These are phyloP conservation scores for Stemphylium lycopersici DNA, from an alignment of 2,329 filamentous ascomycete genomes.

Conservation along the genomic window DNA sequence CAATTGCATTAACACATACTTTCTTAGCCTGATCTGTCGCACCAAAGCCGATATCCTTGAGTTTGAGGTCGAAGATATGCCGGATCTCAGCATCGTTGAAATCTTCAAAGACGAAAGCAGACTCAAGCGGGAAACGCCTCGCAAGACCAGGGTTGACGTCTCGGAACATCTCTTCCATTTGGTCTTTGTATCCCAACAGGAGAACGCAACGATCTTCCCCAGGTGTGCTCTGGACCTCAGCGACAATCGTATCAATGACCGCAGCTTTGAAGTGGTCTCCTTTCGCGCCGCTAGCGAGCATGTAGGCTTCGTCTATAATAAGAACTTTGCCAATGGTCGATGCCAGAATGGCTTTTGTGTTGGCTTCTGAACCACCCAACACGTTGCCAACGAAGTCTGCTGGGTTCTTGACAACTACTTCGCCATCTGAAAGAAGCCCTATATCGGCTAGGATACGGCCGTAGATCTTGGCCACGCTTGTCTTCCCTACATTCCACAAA, in stretches of 20 bases:
- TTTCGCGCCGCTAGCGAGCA: constrained; percentile 56
- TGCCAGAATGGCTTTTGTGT: constrained; percentile 74
- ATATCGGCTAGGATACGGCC: constrained; percentile 71
- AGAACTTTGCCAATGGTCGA: constrained; percentile 74
- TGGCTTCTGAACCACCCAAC: constrained; percentile 71
- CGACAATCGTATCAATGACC: constrained; percentile 76
- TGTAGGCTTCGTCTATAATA: constrained; percentile 81
- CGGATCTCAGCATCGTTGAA: constrained; percentile 65
- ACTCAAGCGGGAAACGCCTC: constrained; percentile 67
- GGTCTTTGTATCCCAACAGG: constrained; percentile 71
- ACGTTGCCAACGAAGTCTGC: constrained; percentile 71
- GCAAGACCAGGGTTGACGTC: constrained; percentile 73
- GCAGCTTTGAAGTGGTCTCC: constrained; percentile 64
- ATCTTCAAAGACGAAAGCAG: constrained; percentile 72
- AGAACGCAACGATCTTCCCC: constrained; percentile 77
- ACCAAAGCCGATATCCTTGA: constrained; percentile 61
- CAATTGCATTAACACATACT: neutral
- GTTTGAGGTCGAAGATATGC: constrained; percentile 67
- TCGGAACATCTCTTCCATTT: constrained; percentile 76
- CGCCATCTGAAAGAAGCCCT: constrained; percentile 70
- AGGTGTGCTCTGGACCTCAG: constrained; percentile 71
- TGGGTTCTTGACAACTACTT: constrained; percentile 75
- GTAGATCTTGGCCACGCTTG: constrained; percentile 70
- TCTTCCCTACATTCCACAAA: constrained; percentile 2
- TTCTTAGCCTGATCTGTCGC: constrained; percentile 59